Conservation (phyloP, 1,284 basidiomycete species). For the Macrocystidia cucumis region DNA sequence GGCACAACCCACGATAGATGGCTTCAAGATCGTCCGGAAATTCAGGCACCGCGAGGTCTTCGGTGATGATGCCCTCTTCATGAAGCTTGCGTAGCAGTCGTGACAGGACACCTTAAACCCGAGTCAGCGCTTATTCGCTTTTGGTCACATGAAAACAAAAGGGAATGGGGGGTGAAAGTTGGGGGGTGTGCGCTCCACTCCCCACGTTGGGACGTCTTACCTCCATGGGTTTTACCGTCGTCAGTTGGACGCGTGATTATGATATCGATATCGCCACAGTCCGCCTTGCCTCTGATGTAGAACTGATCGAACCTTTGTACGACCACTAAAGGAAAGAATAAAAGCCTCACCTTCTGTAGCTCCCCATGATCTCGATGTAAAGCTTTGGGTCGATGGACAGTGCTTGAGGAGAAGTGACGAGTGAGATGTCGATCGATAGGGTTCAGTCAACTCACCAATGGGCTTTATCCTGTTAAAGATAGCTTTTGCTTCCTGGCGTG, state of each 20-base stretch:
- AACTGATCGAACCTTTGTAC: conserved; percentile 1
- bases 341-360: conserved; percentile 67
- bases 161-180: no score
- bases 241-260: conserved; percentile 69
- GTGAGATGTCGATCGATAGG: neutral
- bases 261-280: conserved; percentile 88
- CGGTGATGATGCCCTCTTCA: conserved; percentile 55
- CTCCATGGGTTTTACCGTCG: conserved; percentile 69
- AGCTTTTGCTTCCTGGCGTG: conserved; percentile 66
- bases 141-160: conserved; percentile 4
- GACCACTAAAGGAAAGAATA: neutral
- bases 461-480: conserved; percentile 69
- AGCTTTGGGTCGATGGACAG: conserved; percentile 64
- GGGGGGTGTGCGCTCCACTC: no score
- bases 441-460: conserved; percentile 42
- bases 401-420: conserved; percentile 32
- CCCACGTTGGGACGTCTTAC: conserved; percentile 27
- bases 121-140: no score
- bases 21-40: conserved; percentile 62
- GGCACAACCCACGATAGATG: conserved; percentile 77
- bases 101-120: conserved; percentile 42
- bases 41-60: conserved; percentile 70
- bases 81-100: conserved; percentile 55
- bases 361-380: conserved; percentile 84
- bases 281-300: conserved; percentile 51